phyloP scores from a whole-genome alignment of 176 grass and related monocot genomes.

The Cenchrus americanus region DNA sequence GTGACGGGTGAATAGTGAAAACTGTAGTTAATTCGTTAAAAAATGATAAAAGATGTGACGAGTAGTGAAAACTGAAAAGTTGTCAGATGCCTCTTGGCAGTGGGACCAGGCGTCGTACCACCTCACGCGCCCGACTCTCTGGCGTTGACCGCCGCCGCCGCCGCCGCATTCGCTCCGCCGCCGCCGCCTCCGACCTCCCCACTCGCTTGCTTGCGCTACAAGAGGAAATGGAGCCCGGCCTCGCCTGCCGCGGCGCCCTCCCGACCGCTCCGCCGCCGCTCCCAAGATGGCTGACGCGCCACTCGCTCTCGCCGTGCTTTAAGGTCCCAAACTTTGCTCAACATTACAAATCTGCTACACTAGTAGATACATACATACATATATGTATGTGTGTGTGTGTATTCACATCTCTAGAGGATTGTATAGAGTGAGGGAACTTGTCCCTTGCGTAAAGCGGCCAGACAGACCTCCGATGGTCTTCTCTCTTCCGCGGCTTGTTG shows the following conservation, averaged over 20 bases:
- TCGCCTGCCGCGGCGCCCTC: slow-evolving; percentile 27
- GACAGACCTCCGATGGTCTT: no score
- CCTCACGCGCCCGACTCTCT: no score
- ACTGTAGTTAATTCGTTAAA: no score
- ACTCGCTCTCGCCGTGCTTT: slow-evolving; percentile 8
- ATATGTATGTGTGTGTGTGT: no score
- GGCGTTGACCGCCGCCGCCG: slow-evolving; percentile 8
- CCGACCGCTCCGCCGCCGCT: not conserved
- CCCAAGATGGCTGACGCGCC: not conserved
- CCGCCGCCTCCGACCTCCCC: not conserved
- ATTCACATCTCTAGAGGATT: not conserved
- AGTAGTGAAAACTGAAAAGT: no score
- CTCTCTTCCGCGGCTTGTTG: not conserved
- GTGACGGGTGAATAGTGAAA: no score
- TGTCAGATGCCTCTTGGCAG: no score
- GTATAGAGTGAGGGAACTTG: not conserved
- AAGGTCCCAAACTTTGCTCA: slow-evolving; percentile 14
- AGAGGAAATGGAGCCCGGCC: slow-evolving; percentile 46
- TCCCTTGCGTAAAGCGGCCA: not conserved
- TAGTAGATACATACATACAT: not conserved
- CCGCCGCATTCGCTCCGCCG: slow-evolving; percentile 5
- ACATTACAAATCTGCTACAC: no score
- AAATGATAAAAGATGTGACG: no score
- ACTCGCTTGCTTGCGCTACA: not conserved
- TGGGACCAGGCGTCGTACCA: no score